Percentiles rank a stretch among this genome's conserved stretches.
phyloP scores from a whole-genome alignment of 106 monocot genomes.

The Iris macrosiphon region DNA sequence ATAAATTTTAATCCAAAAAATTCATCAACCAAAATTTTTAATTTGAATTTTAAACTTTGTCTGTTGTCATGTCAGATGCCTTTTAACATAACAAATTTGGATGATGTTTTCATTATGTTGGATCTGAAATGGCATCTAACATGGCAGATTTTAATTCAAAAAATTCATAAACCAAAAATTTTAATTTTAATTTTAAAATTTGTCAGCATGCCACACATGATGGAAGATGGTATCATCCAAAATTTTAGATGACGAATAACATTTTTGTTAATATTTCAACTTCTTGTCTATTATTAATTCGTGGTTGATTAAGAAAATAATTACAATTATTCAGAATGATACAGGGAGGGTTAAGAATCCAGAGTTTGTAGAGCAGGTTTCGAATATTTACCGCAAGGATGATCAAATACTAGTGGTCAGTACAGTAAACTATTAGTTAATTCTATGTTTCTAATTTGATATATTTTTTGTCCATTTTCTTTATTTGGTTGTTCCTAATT shows the following conservation, averaged over 20 bases:
- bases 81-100: too few relatives aligned
- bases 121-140: too few relatives aligned
- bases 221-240: too few relatives aligned
- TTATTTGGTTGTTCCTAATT: neutral
- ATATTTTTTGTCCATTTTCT: neutral
- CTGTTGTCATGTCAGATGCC: too few relatives aligned
- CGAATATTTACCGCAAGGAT: constrained; percentile 33
- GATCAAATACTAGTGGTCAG: constrained; percentile 67
- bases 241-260: too few relatives aligned
- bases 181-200: neutral
- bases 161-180: neutral
- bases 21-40: too few relatives aligned
- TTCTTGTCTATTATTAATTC: too few relatives aligned
- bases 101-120: too few relatives aligned
- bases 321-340: neutral
- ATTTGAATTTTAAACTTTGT: too few relatives aligned
- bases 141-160: neutral
- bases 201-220: neutral
- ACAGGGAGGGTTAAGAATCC: constrained; percentile 65
- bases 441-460: neutral
- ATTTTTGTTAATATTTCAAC: too few relatives aligned
- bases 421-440: neutral
- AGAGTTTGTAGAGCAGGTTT: constrained; percentile 53
- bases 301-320: too few relatives aligned
- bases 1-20: too few relatives aligned